phyloP scores from a whole-genome alignment of 148 eudicot genomes.

The Chenopodium formosanum region DNA sequence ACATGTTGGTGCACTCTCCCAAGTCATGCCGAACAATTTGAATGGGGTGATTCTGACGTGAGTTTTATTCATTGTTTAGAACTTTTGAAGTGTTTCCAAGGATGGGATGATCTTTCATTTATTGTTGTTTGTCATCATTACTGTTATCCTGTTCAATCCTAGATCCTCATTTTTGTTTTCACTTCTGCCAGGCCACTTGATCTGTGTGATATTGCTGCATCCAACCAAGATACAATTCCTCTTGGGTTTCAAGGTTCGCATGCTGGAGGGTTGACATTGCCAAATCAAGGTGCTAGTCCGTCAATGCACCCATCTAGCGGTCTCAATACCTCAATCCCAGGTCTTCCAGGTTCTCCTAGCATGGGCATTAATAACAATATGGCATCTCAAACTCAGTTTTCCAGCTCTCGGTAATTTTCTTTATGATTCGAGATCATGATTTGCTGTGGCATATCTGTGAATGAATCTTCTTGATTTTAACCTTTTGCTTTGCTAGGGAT shows the following conservation, averaged over 20 bases:
- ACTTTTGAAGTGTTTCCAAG: not conserved
- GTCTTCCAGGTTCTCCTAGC: conserved; percentile 36
- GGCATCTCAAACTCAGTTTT: conserved; percentile 38
- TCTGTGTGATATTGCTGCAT: conserved; percentile 59
- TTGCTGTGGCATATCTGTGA: conserved; percentile 10
- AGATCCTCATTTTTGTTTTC: not conserved
- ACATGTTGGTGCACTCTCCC: conserved; percentile 68
- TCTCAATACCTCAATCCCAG: conserved; percentile 26
- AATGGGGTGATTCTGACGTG: conserved; percentile 82
- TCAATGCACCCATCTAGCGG: conserved; percentile 33
- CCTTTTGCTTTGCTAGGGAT: conserved; percentile 40
- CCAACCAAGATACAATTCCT: conserved; percentile 62
- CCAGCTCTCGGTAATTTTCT: conserved; percentile 53
- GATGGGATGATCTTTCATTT: not conserved
- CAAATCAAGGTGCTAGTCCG: conserved; percentile 33
- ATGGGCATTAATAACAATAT: conserved; percentile 36
- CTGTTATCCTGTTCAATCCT: conserved; percentile 10
- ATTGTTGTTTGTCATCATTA: not conserved
- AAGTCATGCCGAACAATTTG: conserved; percentile 70
- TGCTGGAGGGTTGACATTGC: conserved; percentile 33
- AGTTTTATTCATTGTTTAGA: conserved; percentile 30
- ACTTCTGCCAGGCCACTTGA: conserved; percentile 75
- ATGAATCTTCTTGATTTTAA: not conserved
- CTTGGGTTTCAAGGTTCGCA: conserved; percentile 52
- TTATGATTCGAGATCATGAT: not conserved